phyloP scores from a whole-genome alignment of 139 green algal species.

The Tetraselmis striata region DNA sequence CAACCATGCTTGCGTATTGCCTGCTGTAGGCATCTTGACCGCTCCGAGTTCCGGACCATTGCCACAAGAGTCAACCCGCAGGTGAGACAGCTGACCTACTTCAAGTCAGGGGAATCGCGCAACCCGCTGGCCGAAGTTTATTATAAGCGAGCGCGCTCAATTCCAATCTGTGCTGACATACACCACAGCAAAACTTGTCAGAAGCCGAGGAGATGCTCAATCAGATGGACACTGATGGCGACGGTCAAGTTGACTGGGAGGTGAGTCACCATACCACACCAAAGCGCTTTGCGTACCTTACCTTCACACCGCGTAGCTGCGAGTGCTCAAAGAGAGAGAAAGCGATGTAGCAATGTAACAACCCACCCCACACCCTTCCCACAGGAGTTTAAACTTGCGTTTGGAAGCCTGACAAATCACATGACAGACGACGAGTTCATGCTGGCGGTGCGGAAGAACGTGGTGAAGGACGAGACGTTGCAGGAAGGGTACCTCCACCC shows the following conservation, averaged over 20 bases:
- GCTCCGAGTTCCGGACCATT: not conserved
- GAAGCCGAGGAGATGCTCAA: not conserved
- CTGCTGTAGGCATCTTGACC: no score
- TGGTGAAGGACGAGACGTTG: not conserved
- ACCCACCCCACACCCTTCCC: no score
- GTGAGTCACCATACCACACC: not conserved
- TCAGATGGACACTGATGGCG: not conserved
- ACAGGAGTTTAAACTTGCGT: not conserved
- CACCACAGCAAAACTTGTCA: not conserved
- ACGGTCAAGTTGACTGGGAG: not conserved
- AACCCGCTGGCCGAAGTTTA: no score
- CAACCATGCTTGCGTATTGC: no score
- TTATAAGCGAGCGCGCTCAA: no score
- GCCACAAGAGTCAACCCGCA: not conserved
- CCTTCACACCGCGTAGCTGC: no score
- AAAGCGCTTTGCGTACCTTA: no score
- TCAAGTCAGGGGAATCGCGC: no score
- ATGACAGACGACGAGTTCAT: not conserved
- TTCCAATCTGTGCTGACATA: no score
- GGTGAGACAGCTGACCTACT: no score
- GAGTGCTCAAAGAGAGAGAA: no score
- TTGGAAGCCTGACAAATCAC: not conserved
- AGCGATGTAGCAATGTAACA: no score
- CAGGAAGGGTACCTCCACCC: not conserved
- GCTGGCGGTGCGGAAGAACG: not conserved